Conservation (phyloP, 306 rosid species). For the Lithocarpus polystachyus region DNA sequence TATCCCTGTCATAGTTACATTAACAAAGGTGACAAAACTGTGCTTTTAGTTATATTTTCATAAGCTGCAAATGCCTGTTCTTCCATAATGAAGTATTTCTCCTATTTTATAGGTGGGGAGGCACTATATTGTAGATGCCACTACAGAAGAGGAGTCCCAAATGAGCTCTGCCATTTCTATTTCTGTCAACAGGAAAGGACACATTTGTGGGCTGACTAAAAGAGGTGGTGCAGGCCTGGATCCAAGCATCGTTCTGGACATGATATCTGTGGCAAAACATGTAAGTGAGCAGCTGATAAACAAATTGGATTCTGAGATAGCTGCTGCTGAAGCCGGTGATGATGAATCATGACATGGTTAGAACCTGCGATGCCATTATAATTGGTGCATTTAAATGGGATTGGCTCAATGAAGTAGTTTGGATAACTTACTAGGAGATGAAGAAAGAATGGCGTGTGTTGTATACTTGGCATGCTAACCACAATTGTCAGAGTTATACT, state of each 20-base stretch:
- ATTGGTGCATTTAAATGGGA: no score
- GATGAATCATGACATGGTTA: constrained; percentile 41
- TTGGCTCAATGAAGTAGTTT: no score
- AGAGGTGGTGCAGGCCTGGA: constrained; percentile 82
- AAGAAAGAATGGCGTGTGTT: no score
- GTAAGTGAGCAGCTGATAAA: constrained; percentile 65
- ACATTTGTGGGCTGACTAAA: constrained; percentile 74
- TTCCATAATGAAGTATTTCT: not conserved
- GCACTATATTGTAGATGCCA: constrained; percentile 87
- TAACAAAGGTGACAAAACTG: constrained; percentile 59
- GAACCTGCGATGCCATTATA: no score
- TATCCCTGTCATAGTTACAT: constrained; percentile 78
- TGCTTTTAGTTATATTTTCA: not conserved
- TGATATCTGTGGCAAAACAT: constrained; percentile 72
- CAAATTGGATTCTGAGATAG: constrained; percentile 76
- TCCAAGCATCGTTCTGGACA: constrained; percentile 85
- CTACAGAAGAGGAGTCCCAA: constrained; percentile 88
- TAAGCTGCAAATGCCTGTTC: not conserved
- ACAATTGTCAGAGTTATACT: no score
- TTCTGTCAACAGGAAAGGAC: constrained; percentile 66
- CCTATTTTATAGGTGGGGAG: constrained; percentile 57
- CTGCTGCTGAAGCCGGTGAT: constrained; percentile 72
- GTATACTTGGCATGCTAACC: no score
- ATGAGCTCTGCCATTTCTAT: constrained; percentile 85
- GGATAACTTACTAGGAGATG: no score